Evolutionary conservation across 495 filamentous ascomycete genomes (phyloP).

Genomic region (Penicillium steckii): DNA sequence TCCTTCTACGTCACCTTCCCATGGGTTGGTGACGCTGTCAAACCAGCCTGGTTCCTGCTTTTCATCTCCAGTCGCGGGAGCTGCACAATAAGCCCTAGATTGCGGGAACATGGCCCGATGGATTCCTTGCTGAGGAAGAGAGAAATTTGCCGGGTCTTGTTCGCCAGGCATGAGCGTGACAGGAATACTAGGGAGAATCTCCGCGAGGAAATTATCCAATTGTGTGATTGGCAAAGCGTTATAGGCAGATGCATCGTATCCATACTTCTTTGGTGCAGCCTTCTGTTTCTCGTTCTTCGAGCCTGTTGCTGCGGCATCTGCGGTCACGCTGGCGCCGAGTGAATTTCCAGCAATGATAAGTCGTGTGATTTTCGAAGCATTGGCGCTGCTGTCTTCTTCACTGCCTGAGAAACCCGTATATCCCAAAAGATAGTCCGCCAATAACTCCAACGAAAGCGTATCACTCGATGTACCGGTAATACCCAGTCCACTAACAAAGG

Average conservation of each 20-base stretch:
- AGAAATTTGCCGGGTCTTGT: constrained; percentile 75
- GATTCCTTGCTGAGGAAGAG: constrained; percentile 78
- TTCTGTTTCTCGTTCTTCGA: constrained; percentile 44
- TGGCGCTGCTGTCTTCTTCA: constrained; percentile 31
- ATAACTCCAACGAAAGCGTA: constrained; percentile 67
- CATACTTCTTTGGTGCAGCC: constrained; percentile 73
- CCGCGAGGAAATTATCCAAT: constrained; percentile 78
- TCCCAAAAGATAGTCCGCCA: constrained; percentile 85
- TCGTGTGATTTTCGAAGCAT: constrained; percentile 68
- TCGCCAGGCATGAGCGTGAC: constrained; percentile 76
- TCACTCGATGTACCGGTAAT: constrained; percentile 76
- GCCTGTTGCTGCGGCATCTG: constrained; percentile 18
- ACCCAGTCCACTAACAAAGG: constrained; percentile 82
- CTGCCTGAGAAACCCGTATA: constrained; percentile 63
- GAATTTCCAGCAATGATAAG: constrained; percentile 93
- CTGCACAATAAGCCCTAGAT: constrained; percentile 60
- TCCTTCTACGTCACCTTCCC: constrained; percentile 84
- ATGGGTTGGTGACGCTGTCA: constrained; percentile 89
- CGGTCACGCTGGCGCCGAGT: constrained; percentile 56
- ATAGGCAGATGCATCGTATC: constrained; percentile 86
- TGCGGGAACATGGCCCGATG: constrained; percentile 80
- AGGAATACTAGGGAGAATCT: constrained; percentile 77
- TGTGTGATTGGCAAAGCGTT: constrained; percentile 79
- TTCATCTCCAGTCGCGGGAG: constrained; percentile 45
- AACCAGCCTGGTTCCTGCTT: constrained; percentile 68